Conservation (phyloP, 2,329 filamentous ascomycete genomes). For the Diaporthe nobilis region DNA sequence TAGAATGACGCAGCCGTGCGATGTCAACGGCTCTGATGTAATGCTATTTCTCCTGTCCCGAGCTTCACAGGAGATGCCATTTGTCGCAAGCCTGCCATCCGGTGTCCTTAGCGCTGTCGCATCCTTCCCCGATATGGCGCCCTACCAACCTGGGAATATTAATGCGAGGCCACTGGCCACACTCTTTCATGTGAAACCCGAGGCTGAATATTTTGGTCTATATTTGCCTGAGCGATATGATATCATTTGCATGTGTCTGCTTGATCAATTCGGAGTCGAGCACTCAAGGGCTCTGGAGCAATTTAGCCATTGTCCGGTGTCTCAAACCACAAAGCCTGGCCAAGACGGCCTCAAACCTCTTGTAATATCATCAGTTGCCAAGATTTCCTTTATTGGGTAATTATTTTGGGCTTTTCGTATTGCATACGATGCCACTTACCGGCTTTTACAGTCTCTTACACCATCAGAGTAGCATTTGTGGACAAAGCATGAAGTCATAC, state of each 20-base stretch:
- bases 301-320: neutral
- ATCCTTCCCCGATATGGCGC: neutral
- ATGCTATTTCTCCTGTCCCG: neutral
- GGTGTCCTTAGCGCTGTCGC: conserved; percentile 9
- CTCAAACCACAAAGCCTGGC: neutral
- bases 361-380: neutral
- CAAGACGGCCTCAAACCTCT: neutral
- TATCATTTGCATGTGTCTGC: neutral
- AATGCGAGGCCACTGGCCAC: neutral
- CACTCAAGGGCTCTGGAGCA: neutral
- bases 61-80: neutral
- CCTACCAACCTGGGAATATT: conserved; percentile 1
- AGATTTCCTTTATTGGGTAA: neutral
- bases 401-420: neutral
- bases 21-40: neutral
- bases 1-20: neutral
- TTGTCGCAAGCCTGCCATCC: conserved; percentile 6
- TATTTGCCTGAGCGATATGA: neutral
- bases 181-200: conserved; percentile 10
- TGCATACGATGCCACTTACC: too few relatives aligned
- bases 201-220: too few relatives aligned
- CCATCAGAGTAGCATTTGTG: too few relatives aligned
- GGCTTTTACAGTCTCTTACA: too few relatives aligned
- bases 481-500: too few relatives aligned
- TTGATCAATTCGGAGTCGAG: neutral